Percentiles rank a stretch among this genome's conserved stretches.
Evolutionary conservation across 75 land plant genomes (phyloP).

Genomic region (Cryptomeria japonica): DNA sequence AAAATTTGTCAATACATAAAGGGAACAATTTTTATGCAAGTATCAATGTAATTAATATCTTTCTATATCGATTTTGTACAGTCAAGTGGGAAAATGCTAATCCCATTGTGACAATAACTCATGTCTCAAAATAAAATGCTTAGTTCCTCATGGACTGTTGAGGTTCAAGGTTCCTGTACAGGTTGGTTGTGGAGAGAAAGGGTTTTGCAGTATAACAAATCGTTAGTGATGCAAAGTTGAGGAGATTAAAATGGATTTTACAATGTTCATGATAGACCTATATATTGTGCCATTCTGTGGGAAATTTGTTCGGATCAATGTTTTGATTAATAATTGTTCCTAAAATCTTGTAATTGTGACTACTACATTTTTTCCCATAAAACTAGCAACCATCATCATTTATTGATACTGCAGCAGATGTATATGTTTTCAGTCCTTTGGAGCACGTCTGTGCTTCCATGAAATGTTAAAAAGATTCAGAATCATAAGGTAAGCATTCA

Average conservation of each 20-base stretch:
- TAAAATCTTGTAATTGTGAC: not conserved
- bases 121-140: not conserved
- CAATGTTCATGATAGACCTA: not conserved
- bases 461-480: not conserved
- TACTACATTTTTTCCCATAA: not conserved
- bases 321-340: not conserved
- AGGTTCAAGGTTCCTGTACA: not conserved
- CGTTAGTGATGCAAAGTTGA: not conserved
- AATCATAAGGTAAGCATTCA: not conserved
- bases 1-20: constrained; percentile 7
- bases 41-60: not conserved
- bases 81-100: not conserved
- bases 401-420: not conserved
- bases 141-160: not conserved
- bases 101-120: not conserved
- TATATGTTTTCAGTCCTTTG: not conserved
- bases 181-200: not conserved
- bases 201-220: not conserved
- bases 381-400: not conserved
- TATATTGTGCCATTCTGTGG: not conserved
- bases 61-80: not conserved
- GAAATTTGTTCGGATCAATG: not conserved
- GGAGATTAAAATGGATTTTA: not conserved
- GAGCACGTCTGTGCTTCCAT: not conserved
- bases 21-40: not conserved